Conservation (phyloP, 2,329 filamentous ascomycete genomes). For the Diplodia seriata region DNA sequence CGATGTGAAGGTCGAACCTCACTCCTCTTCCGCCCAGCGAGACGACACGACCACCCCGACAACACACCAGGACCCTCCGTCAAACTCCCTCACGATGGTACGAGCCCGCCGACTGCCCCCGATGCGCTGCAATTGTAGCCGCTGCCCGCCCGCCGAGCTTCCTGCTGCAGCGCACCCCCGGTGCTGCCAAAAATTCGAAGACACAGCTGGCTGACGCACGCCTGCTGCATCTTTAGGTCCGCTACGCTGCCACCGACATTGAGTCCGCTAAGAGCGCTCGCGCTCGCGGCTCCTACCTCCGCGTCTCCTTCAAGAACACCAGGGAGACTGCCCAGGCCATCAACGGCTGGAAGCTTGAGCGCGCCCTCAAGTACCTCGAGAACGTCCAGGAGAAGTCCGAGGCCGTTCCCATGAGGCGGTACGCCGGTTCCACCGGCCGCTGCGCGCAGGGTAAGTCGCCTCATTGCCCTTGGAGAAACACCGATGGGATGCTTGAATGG, state of each 20-base stretch:
- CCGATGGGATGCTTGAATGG: background rate
- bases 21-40: constrained; percentile 33
- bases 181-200: constrained; percentile 22
- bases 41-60: constrained; percentile 37
- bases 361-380: constrained; percentile 95
- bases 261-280: constrained; percentile 91
- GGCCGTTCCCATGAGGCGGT: constrained; percentile 97
- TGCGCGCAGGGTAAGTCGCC: constrained; percentile 89
- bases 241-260: constrained; percentile 93
- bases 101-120: constrained; percentile 34
- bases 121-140: constrained; percentile 18
- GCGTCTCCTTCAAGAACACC: constrained; percentile 99
- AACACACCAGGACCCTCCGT: constrained; percentile 45
- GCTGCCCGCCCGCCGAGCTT: constrained; percentile 21
- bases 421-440: constrained; percentile 93
- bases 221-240: constrained; percentile 67
- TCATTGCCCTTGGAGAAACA: constrained; percentile 6
- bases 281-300: constrained; percentile 97
- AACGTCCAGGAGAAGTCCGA: constrained; percentile 98
- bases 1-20: constrained; percentile 39
- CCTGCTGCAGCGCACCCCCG: constrained; percentile 11
- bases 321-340: constrained; percentile 99
- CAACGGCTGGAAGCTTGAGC: constrained; percentile 98
- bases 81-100: constrained; percentile 53
- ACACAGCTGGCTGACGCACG: constrained; percentile 25